phyloP scores from a whole-genome alignment of 495 filamentous ascomycete species.

The Articulospora tetracladia region DNA sequence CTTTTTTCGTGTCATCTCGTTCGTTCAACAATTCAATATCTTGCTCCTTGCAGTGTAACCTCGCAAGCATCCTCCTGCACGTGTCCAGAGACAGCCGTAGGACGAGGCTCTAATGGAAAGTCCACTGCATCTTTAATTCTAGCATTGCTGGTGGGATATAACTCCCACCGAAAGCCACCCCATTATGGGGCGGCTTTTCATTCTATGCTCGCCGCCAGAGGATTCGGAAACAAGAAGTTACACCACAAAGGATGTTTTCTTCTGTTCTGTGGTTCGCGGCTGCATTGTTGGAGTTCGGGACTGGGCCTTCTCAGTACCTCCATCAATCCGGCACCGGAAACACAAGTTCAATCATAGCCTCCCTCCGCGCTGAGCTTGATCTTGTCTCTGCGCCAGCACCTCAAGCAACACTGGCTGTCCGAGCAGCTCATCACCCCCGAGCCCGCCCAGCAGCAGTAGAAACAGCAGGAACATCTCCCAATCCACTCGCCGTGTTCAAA shows the following conservation, averaged over 20 bases:
- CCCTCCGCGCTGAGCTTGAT: neutral
- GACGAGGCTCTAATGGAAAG: neutral
- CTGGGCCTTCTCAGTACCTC: neutral
- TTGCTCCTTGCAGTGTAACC: neutral
- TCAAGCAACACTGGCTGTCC: neutral
- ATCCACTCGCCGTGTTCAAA: neutral
- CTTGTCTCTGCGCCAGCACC: neutral
- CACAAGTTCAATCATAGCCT: neutral
- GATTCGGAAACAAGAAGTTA: neutral
- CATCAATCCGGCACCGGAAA: neutral
- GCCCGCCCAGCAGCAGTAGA: neutral
- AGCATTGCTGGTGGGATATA: neutral
- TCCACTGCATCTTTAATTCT: neutral
- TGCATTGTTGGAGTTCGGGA: neutral
- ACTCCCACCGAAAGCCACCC: neutral
- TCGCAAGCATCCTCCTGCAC: neutral
- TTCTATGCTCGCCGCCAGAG: neutral
- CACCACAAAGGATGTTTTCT: neutral
- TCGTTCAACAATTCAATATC: neutral
- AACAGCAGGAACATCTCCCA: neutral
- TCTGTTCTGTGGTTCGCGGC: neutral
- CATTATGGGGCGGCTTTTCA: neutral
- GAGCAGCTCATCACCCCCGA: neutral
- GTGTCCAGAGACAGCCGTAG: neutral
- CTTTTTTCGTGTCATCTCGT: neutral